Evolutionary conservation across 768 basidiomycete species (phyloP), one percentile per base, ranked within the genome.

Genomic region (Rhodotorula sphaerocarpa): DNA sequence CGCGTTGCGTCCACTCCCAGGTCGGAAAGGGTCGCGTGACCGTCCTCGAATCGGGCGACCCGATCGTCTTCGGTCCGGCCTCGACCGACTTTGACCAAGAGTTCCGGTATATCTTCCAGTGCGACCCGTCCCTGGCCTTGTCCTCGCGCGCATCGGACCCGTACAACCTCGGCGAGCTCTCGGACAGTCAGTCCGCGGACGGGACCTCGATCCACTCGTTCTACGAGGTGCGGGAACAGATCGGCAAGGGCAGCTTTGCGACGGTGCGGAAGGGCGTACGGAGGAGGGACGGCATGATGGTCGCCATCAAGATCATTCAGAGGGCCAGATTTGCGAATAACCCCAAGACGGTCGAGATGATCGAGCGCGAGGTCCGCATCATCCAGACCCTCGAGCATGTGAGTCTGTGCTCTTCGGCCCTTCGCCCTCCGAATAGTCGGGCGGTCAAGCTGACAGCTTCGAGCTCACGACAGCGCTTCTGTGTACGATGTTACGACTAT

Each of bases 201-300:
- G 21, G 41, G 75, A 18, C 21, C 7, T 39, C 50, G 25, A 71
- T 79, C 14, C 75, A 75, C 61, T 67, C 71, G 41, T 65, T 73
- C 50, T 79, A 79, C 68, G 74, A 77, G 58, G 65, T 79, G 7
- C 61, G 75, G 69, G 69, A 70, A 33, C 66, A 76, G 74, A 60
- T 96, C 5, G 93, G 93, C 56, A 86, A 85, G 70, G 93, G 93
- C 14, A 84, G 88, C 4, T 97, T 95, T 73, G 93, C 90, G 7
- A 86, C 85, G 15, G 93, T 96, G 25, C 82, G 85, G 78, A 87
- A 86, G 73, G 90, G 88, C 2, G 78, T 91, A 48, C 80, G 83
- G 69, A 82, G 84, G 15, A 74, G 76, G 27, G 86, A 85, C 16
- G 89, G 89, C 16, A 76, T 81, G 59, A 83, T 83, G 80, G 85